Evolutionary conservation across 805 yeast species (phyloP).

Genomic region (Torulaspora gathmanii): DNA sequence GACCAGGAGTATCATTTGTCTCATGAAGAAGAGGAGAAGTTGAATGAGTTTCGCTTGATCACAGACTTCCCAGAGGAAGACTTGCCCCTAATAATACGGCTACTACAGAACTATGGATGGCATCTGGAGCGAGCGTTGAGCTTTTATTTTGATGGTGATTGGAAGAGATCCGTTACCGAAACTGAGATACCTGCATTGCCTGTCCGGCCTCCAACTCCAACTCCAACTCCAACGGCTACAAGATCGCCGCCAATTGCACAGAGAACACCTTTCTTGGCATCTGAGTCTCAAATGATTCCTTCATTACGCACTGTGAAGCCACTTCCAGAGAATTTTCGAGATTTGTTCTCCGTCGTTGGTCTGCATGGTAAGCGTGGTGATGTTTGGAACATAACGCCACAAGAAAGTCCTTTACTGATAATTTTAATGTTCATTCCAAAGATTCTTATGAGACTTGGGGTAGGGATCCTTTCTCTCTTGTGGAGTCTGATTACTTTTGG

Average conservation of each 20-base stretch:
- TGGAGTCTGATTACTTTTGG: conserved; percentile 24
- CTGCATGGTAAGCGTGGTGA: conserved; percentile 14
- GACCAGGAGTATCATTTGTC: conserved; percentile 33
- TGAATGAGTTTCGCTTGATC: conserved; percentile 48
- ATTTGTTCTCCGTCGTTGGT: conserved; percentile 26
- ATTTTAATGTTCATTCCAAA: conserved; percentile 54
- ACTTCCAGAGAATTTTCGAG: conserved; percentile 31
- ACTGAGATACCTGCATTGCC: conserved; percentile 10
- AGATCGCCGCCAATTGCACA: neutral
- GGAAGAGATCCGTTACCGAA: conserved; percentile 28
- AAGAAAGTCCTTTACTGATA: conserved; percentile 41
- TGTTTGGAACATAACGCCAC: conserved; percentile 8
- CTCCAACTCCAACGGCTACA: conserved; percentile 8
- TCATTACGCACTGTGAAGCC: conserved; percentile 35
- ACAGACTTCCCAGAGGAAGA: conserved; percentile 47
- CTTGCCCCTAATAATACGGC: conserved; percentile 42
- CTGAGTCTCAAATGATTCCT: conserved; percentile 19
- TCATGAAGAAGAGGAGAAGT: conserved; percentile 41
- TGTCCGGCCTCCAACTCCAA: conserved; percentile 13
- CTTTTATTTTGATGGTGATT: conserved; percentile 55
- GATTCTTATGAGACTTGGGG: conserved; percentile 30
- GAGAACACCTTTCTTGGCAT: conserved; percentile 9
- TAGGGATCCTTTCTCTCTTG: conserved; percentile 18
- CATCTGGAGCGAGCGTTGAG: conserved; percentile 58
- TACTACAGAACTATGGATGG: conserved; percentile 53